Evolutionary conservation across 352 stramenopile genomes (phyloP), one percentile per base, ranked within the genome.

Genomic region (Phytopythium ostracodes): DNA sequence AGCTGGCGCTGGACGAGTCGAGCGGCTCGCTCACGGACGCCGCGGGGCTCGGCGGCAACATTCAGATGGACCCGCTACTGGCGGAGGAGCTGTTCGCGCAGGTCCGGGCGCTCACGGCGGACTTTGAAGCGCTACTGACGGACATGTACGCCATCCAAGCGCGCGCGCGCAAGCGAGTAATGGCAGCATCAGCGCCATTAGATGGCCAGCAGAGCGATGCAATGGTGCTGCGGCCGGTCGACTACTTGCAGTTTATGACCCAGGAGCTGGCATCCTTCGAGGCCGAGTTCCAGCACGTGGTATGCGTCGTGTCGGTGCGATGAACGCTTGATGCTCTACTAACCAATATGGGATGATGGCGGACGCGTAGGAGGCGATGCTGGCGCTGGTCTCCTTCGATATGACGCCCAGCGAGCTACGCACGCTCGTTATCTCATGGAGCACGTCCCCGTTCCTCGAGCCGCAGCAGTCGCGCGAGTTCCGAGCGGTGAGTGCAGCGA

Each of bases 351-450:
- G 33, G 40, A 11, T 38, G 33, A 17, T n/a, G 24, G 14, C 24
- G n/a, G n/a, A 29, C 17, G 33, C 59, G 47, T 33, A 93, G 84
- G 82, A 91, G 71, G 69, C 68, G 17, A 65, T 91, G 44, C 54
- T 94, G 63, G 68, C 67, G 22, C 78, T 84, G 44, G 76, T 94
- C 42, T 75, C 81, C 24, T 94, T 94, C 63, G 70, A 84, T 17
- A 88, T 77, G 24, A 80, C 85, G 22, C 88, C 73, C 20, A 79
- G 88, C 59, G 67, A 88, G 65, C 66, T 92, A 52, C 82, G 79
- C 18, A 89, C 85, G n/a, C 84, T 91, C 43, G 72, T 88, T 15
- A 90, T 91, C 44, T 92, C 83, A 12, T 91, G 84, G 77, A 92
- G 77, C 53, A 91, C 85, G 38, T 91, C 84, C 25, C 82, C 85